Evolutionary conservation across 805 yeast genomes (phyloP).

Genomic region (Candida lessepsii): DNA sequence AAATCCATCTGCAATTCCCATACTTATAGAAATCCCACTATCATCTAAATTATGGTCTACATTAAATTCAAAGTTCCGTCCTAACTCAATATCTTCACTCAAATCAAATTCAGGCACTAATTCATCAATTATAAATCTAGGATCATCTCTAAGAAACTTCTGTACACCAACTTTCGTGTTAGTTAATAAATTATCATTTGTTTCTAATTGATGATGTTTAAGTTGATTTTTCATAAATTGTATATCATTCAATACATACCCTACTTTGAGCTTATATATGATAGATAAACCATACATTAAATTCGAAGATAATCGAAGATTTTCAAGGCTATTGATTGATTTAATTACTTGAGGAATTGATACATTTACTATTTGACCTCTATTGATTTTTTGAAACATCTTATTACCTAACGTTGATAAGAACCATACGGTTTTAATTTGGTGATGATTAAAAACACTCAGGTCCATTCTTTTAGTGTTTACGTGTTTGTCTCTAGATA

Average conservation of each 20-base stretch:
- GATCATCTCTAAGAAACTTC: slow-evolving; percentile 23
- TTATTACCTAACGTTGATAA: slow-evolving; percentile 11
- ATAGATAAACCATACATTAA: slow-evolving; percentile 50
- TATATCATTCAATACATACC: slow-evolving; percentile 40
- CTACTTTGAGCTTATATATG: slow-evolving; percentile 49
- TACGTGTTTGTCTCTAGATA: no score
- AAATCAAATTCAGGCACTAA: slow-evolving; percentile 17
- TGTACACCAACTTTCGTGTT: not conserved
- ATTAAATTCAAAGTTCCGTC: slow-evolving; percentile 7
- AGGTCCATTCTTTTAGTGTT: no score
- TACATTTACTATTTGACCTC: slow-evolving; percentile 5
- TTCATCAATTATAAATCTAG: slow-evolving; percentile 26
- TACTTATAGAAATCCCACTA: slow-evolving; percentile 8
- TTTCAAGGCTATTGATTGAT: slow-evolving; percentile 6
- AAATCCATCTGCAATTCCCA: not conserved
- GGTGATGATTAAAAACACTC: slow-evolving; percentile 3
- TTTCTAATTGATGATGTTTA: not conserved
- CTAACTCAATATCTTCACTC: slow-evolving; percentile 9
- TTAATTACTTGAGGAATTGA: slow-evolving; percentile 45
- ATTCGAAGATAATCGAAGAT: slow-evolving; percentile 37
- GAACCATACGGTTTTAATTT: slow-evolving; percentile 13
- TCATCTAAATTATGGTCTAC: slow-evolving; percentile 12
- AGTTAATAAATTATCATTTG: slow-evolving; percentile 8
- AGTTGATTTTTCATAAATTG: slow-evolving; percentile 8
- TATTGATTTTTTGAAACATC: slow-evolving; percentile 4